A percentile compares a stretch with the other conserved stretches of the same genome.
Evolutionary conservation across 129 eudicot genomes (phyloP).

Genomic region (Lactuca saligna): DNA sequence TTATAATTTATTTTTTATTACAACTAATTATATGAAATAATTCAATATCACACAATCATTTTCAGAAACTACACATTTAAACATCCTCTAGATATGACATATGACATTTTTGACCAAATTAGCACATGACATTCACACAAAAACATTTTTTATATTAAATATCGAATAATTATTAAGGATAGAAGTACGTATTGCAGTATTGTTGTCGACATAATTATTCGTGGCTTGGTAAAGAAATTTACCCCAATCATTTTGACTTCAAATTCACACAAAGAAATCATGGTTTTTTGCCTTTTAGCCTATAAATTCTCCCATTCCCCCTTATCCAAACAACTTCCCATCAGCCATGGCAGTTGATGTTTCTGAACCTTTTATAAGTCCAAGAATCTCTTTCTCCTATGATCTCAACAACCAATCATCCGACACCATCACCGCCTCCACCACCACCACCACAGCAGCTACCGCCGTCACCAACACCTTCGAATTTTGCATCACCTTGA

Average conservation of each 20-base stretch:
- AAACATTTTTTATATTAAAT: no score
- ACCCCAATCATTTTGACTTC: constrained; percentile 34
- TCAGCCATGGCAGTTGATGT: constrained; percentile 32
- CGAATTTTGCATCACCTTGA: constrained; percentile 44
- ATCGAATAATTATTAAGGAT: background rate
- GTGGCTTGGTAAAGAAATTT: constrained; percentile 25
- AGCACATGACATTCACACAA: no score
- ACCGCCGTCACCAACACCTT: constrained; percentile 37
- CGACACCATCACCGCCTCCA: background rate
- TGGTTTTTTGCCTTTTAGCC: background rate
- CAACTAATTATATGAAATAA: no score
- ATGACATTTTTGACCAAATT: no score
- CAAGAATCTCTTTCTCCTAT: constrained; percentile 37
- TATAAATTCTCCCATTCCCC: constrained; percentile 21
- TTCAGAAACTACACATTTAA: no score
- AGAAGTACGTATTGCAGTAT: background rate
- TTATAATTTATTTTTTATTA: no score
- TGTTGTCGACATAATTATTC: constrained; percentile 10
- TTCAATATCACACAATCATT: no score
- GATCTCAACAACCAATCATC: constrained; percentile 36
- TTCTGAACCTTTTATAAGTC: constrained; percentile 35
- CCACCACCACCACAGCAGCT: background rate
- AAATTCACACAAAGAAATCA: constrained; percentile 31
- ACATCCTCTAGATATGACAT: no score
- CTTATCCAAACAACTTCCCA: constrained; percentile 12